Conservation (phyloP, 345 rosid species). For the Salix suchowensis region DNA sequence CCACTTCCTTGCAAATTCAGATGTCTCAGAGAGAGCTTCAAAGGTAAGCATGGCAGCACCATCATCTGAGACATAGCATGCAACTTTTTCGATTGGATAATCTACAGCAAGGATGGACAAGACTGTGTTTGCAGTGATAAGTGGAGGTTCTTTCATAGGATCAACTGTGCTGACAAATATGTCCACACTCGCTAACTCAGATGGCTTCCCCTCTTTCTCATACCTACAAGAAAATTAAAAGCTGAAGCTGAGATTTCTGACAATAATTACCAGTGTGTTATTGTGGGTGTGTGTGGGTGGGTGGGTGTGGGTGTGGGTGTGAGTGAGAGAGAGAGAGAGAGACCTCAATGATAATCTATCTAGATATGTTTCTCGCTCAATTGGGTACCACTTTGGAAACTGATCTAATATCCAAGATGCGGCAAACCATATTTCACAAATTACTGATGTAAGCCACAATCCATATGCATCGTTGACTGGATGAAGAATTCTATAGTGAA, state of each 20-base stretch:
- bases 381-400: constrained; percentile 83
- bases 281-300: background rate
- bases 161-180: constrained; percentile 89
- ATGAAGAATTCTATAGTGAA: constrained; percentile 82
- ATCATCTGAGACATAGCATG: constrained; percentile 92
- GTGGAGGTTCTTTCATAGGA: constrained; percentile 90
- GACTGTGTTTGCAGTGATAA: constrained; percentile 90
- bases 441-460: constrained; percentile 76
- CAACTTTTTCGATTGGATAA: constrained; percentile 79
- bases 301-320: background rate
- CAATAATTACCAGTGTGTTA: background rate
- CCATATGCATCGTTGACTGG: constrained; percentile 76
- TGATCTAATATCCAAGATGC: constrained; percentile 96
- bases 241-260: background rate
- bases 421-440: constrained; percentile 94
- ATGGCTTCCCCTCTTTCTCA: constrained; percentile 73
- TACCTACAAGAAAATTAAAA: constrained; percentile 34
- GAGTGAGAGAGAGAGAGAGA: background rate
- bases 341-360: constrained; percentile 72
- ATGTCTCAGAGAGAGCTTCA: constrained; percentile 89
- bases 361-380: constrained; percentile 78
- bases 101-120: constrained; percentile 88
- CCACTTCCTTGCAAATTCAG: constrained; percentile 88
- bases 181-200: constrained; percentile 65
- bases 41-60: constrained; percentile 98